phyloP scores from a whole-genome alignment of 768 basidiomycete species.

The Boletus barrowsii region DNA sequence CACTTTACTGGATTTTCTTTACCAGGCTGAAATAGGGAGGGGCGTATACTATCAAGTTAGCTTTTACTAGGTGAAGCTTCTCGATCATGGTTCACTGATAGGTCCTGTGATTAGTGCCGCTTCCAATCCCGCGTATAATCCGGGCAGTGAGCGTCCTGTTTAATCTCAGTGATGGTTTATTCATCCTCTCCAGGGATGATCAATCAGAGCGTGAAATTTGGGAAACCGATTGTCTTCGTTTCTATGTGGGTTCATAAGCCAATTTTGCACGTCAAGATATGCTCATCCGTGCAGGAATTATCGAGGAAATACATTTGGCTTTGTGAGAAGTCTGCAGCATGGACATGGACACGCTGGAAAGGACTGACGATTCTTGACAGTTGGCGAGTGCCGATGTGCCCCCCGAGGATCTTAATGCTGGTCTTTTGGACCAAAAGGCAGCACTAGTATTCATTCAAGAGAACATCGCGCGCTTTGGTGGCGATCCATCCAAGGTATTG shows the following conservation, averaged over 20 bases:
- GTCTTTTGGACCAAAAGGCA: slow-evolving; percentile 56
- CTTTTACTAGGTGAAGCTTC: not conserved
- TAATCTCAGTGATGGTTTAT: not conserved
- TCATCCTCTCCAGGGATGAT: slow-evolving; percentile 8
- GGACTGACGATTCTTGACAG: slow-evolving; percentile 27
- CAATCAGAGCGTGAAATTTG: not conserved
- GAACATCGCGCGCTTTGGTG: slow-evolving; percentile 66
- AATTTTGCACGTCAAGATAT: not conserved
- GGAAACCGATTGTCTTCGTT: slow-evolving; percentile 18
- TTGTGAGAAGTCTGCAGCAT: slow-evolving; percentile 1
- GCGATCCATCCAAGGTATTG: slow-evolving; percentile 52
- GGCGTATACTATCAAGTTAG: slow-evolving; percentile 11
- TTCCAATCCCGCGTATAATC: slow-evolving; percentile 15
- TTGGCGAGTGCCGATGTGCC: slow-evolving; percentile 45
- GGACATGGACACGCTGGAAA: not conserved
- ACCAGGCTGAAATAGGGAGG: slow-evolving; percentile 6
- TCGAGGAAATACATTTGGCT: slow-evolving; percentile 18
- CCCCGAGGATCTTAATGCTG: slow-evolving; percentile 53
- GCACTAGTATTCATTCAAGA: slow-evolving; percentile 60
- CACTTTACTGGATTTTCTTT: not conserved
- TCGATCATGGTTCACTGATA: not conserved
- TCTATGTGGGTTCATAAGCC: slow-evolving; percentile 7
- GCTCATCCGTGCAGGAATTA: slow-evolving; percentile 10
- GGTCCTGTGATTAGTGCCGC: slow-evolving; percentile 7
- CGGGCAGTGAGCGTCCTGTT: slow-evolving; percentile 7